These are phyloP conservation scores for Cercospora janseana DNA, from an alignment of 2,329 filamentous ascomycete genomes.

Conservation along the genomic window DNA sequence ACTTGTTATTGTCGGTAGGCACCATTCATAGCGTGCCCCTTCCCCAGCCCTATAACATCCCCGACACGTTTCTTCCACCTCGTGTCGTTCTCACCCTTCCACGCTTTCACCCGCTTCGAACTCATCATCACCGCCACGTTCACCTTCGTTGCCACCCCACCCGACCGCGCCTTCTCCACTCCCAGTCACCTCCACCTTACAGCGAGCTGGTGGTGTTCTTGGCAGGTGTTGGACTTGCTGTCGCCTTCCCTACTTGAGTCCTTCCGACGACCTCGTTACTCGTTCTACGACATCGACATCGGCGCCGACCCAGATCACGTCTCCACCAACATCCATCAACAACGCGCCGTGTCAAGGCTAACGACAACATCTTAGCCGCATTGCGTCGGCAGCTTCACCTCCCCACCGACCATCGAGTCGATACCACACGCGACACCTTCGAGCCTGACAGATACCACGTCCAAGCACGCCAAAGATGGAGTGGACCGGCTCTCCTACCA, in stretches of 20 bases:
- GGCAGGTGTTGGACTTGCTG: background rate
- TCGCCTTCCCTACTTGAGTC: slow-evolving; percentile 4
- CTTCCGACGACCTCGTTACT: background rate
- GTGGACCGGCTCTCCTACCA: slow-evolving; percentile 27
- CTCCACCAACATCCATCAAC: slow-evolving; percentile 11
- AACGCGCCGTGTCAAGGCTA: slow-evolving; percentile 2
- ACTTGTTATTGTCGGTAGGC: too few species aligned
- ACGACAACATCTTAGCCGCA: slow-evolving; percentile 14
- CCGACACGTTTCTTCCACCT: too few species aligned
- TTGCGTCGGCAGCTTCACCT: slow-evolving; percentile 3
- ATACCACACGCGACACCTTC: background rate
- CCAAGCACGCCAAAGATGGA: slow-evolving; percentile 23
- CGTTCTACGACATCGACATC: slow-evolving; percentile 9
- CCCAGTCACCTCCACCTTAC: background rate
- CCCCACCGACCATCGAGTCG: background rate
- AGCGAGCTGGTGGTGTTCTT: slow-evolving; percentile 3
- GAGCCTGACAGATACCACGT: background rate
- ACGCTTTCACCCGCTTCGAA: too few species aligned
- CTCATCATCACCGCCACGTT: too few species aligned
- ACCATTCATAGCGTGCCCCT: too few species aligned
- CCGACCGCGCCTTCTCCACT: background rate
- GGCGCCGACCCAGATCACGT: background rate
- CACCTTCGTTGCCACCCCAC: too few species aligned
- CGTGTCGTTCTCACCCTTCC: too few species aligned
- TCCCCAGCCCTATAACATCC: too few species aligned